These are phyloP conservation scores for Alternaria solani DNA, from an alignment of 2,329 filamentous ascomycete species.

Conservation along the genomic window DNA sequence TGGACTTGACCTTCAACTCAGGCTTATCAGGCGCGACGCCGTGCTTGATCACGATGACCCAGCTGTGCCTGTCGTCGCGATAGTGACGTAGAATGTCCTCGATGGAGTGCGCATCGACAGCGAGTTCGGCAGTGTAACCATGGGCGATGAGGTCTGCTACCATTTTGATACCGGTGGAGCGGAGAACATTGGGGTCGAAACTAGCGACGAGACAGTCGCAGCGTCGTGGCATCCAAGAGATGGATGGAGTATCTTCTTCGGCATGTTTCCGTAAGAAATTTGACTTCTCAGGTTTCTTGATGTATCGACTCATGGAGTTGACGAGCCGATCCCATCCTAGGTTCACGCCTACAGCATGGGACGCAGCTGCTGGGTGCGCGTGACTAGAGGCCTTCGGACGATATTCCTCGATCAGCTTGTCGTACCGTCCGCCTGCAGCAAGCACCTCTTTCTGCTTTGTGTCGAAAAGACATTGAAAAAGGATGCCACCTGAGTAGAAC, in stretches of 20 bases:
- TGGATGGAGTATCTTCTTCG: slow-evolving; percentile 60
- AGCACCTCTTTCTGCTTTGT: slow-evolving; percentile 83
- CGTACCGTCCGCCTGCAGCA: slow-evolving; percentile 92
- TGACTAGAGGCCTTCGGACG: slow-evolving; percentile 72
- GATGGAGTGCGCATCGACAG: slow-evolving; percentile 77
- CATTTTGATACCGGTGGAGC: slow-evolving; percentile 78
- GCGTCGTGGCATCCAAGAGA: slow-evolving; percentile 57
- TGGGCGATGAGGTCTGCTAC: slow-evolving; percentile 81
- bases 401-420: slow-evolving; percentile 85
- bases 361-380: slow-evolving; percentile 51
- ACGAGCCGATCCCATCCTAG: slow-evolving; percentile 86
- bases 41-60: slow-evolving; percentile 90
- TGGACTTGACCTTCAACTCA: slow-evolving; percentile 77
- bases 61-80: slow-evolving; percentile 79
- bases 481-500: slow-evolving; percentile 80
- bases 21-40: slow-evolving; percentile 63
- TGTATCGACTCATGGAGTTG: slow-evolving; percentile 64
- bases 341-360: slow-evolving; percentile 91
- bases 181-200: slow-evolving; percentile 79
- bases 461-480: slow-evolving; percentile 92
- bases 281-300: slow-evolving; percentile 57
- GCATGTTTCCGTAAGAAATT: slow-evolving; percentile 74
- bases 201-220: slow-evolving; percentile 92
- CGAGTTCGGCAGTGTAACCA: slow-evolving; percentile 87
- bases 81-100: slow-evolving; percentile 82